A percentile compares a stretch with the other conserved stretches of the same genome.
Evolutionary conservation across 345 rosid species (phyloP).

Genomic region (Isatis tinctoria): DNA sequence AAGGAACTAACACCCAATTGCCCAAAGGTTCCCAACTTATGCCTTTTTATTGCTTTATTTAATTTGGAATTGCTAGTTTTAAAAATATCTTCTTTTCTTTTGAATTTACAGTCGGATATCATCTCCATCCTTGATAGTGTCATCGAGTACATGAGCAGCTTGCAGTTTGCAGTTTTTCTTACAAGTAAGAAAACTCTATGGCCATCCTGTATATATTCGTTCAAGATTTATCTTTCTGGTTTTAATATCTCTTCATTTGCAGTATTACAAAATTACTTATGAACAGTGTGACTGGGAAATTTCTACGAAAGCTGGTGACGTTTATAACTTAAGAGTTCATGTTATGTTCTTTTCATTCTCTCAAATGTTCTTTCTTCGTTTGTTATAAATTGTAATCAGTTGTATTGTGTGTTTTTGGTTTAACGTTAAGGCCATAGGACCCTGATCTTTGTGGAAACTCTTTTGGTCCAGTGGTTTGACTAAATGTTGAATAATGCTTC

Average conservation of each 20-base stretch:
- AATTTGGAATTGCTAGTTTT: not conserved
- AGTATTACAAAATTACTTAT: not conserved
- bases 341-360: too few relatives aligned
- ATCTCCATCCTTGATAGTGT: not conserved
- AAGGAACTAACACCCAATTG: constrained; percentile 1
- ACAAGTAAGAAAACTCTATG: not conserved
- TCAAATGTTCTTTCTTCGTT: too few relatives aligned
- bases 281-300: not conserved
- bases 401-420: too few relatives aligned
- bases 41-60: not conserved
- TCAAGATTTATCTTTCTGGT: not conserved
- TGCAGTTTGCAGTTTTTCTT: not conserved
- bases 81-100: too few relatives aligned
- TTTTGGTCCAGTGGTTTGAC: too few relatives aligned
- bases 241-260: not conserved
- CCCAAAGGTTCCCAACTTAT: not conserved
- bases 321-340: too few relatives aligned
- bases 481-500: too few relatives aligned
- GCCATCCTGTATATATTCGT: not conserved
- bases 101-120: not conserved
- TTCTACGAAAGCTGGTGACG: not conserved
- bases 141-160: not conserved
- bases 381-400: too few relatives aligned
- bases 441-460: too few relatives aligned
- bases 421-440: too few relatives aligned